Evolutionary conservation across 257 asterid species (phyloP).

Genomic region (Misopates orontium): DNA sequence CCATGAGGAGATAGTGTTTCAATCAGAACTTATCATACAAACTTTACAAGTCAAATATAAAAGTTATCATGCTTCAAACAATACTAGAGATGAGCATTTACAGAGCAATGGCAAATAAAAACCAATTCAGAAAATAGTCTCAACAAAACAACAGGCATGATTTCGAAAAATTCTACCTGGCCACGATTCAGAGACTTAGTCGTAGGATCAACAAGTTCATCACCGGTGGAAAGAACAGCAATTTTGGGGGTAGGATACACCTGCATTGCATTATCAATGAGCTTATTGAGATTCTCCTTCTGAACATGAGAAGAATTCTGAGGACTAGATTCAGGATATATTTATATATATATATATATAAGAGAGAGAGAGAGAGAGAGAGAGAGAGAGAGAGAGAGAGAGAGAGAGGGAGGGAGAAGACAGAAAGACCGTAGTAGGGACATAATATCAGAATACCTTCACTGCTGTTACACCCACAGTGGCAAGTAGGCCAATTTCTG

Average conservation of each 20-base stretch:
- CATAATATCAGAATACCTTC: constrained; percentile 49
- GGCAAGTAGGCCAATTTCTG: constrained; percentile 91
- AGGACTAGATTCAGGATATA: constrained; percentile 23
- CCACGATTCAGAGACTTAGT: constrained; percentile 62
- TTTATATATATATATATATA: not conserved
- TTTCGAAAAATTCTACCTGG: constrained; percentile 56
- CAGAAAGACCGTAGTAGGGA: not conserved
- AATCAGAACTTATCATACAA: constrained; percentile 7
- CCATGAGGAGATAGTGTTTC: constrained; percentile 8
- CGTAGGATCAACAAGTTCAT: constrained; percentile 89
- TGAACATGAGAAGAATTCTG: constrained; percentile 14
- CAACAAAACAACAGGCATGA: constrained; percentile 11
- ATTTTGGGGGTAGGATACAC: constrained; percentile 72
- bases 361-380: constrained; percentile 20
- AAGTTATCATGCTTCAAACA: constrained; percentile 8
- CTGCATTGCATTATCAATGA: constrained; percentile 39
- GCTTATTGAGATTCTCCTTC: constrained; percentile 21
- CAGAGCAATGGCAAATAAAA: constrained; percentile 4
- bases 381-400: not conserved
- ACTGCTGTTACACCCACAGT: constrained; percentile 69
- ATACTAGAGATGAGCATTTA: constrained; percentile 9
- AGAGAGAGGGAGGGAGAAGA: too few relatives aligned
- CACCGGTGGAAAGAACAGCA: constrained; percentile 92
- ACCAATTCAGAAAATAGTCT: constrained; percentile 13
- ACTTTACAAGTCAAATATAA: not conserved